Conservation (phyloP, 1,139 yeast genomes). For the Fermentozyma sake region DNA sequence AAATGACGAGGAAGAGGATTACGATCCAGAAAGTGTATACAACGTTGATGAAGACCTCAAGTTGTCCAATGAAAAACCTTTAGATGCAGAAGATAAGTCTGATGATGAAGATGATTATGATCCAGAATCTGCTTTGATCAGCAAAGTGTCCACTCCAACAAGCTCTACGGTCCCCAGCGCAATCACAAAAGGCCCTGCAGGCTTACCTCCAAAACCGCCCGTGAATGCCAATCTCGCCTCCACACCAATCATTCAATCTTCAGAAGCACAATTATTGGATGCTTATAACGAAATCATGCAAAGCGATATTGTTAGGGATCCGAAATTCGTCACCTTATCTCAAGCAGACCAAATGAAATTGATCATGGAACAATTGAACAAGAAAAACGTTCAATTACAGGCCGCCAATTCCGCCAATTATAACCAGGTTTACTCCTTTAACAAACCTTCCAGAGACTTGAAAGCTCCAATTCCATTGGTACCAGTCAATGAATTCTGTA, state of each 20-base stretch:
- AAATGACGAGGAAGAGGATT: slow-evolving; percentile 6
- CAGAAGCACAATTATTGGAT: slow-evolving; percentile 16
- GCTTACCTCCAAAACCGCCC: slow-evolving; percentile 26
- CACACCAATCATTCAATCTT: slow-evolving; percentile 7
- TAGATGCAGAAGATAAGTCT: slow-evolving; percentile 1
- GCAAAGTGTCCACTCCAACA: too few species aligned
- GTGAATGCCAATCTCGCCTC: slow-evolving; percentile 16
- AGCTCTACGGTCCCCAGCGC: too few species aligned
- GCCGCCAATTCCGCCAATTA: slow-evolving; percentile 17
- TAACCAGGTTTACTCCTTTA: slow-evolving; percentile 39
- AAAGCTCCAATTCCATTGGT: slow-evolving; percentile 36
- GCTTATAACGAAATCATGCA: slow-evolving; percentile 35
- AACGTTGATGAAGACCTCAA: too few species aligned
- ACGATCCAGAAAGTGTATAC: slow-evolving; percentile 18
- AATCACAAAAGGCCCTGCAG: too few species aligned
- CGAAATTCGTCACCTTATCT: slow-evolving; percentile 24
- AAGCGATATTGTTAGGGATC: slow-evolving; percentile 29
- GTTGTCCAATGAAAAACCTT: neutral
- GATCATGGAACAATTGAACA: slow-evolving; percentile 26
- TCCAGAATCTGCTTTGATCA: slow-evolving; percentile 17
- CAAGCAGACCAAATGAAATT: slow-evolving; percentile 31
- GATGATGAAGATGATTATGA: slow-evolving; percentile 20
- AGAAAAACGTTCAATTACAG: slow-evolving; percentile 21
- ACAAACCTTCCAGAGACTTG: slow-evolving; percentile 33
- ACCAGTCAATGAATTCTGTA: slow-evolving; percentile 47